Conservation (phyloP, 176 grass and related monocot genomes). For the Lolium perenne region DNA sequence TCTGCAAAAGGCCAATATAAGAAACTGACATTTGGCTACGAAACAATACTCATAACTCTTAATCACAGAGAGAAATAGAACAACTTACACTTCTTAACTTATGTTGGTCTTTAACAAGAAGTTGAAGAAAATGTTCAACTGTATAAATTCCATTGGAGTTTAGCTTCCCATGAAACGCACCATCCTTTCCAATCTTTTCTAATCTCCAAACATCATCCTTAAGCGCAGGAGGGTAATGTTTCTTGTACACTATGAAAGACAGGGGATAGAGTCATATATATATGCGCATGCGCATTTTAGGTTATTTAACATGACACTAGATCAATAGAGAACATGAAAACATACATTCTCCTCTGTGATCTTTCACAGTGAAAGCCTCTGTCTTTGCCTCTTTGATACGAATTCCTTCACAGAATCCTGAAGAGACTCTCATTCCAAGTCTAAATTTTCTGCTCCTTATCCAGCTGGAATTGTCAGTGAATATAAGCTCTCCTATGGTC, state of each 20-base stretch:
- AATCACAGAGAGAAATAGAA: constrained; percentile 24
- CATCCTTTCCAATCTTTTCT: constrained; percentile 93
- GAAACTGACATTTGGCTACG: constrained; percentile 23
- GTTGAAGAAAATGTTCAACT: constrained; percentile 85
- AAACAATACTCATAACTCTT: constrained; percentile 15
- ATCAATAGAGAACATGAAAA: constrained; percentile 26
- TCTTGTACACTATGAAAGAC: constrained; percentile 80
- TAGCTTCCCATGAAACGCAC: constrained; percentile 78
- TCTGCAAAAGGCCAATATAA: constrained; percentile 50
- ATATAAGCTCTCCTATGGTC: constrained; percentile 83
- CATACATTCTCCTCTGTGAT: constrained; percentile 93
- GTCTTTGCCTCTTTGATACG: constrained; percentile 84
- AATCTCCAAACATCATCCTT: constrained; percentile 95
- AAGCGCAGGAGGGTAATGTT: constrained; percentile 80
- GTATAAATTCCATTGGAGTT: constrained; percentile 66
- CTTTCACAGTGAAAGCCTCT: constrained; percentile 91
- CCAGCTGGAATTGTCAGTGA: constrained; percentile 94
- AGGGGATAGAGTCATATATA: constrained; percentile 8
- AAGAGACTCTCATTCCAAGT: constrained; percentile 70
- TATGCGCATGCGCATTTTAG: constrained; percentile 23
- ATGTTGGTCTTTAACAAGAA: constrained; percentile 80
- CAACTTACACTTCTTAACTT: constrained; percentile 73
- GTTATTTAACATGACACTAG: constrained; percentile 31
- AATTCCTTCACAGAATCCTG: constrained; percentile 72
- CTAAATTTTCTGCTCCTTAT: constrained; percentile 91